Percentiles rank a stretch among this genome's conserved stretches.
Conservation (phyloP, 768 basidiomycete genomes). For the Boletus rubescentipes region DNA sequence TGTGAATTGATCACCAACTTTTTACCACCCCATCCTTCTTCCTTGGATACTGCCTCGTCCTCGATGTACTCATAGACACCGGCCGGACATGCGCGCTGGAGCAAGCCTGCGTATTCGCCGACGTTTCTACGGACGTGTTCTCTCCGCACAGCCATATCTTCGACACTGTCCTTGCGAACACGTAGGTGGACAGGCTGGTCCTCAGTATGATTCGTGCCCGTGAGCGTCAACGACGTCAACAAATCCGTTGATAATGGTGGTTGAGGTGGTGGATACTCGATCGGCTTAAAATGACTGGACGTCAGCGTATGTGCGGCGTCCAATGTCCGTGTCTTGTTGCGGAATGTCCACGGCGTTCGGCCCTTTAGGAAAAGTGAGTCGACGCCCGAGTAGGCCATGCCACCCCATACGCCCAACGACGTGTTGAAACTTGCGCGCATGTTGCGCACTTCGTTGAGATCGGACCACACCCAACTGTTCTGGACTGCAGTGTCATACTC, state of each 20-base stretch:
- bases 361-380: conserved; percentile 86
- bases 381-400: conserved; percentile 84
- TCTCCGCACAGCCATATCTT: conserved; percentile 45
- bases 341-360: conserved; percentile 89
- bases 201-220: conserved; percentile 96
- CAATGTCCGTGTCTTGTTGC: conserved; percentile 49
- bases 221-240: conserved; percentile 84
- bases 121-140: conserved; percentile 78
- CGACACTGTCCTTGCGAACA: conserved; percentile 45
- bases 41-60: conserved; percentile 49
- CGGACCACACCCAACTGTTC: conserved; percentile 80
- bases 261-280: conserved; percentile 84
- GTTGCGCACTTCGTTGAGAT: conserved; percentile 90
- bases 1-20: conserved; percentile 96
- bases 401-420: conserved; percentile 78
- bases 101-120: conserved; percentile 77
- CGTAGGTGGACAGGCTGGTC: conserved; percentile 91
- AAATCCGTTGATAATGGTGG: conserved; percentile 92
- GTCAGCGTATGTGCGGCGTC: conserved; percentile 74
- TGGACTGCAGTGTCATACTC: conserved; percentile 68
- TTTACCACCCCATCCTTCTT: conserved; percentile 73
- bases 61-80: conserved; percentile 96
- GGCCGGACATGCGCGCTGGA: conserved; percentile 91
- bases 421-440: conserved; percentile 86
- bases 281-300: conserved; percentile 66